phyloP scores from a whole-genome alignment of 768 basidiomycete genomes.

The Psilocybe sp. region DNA sequence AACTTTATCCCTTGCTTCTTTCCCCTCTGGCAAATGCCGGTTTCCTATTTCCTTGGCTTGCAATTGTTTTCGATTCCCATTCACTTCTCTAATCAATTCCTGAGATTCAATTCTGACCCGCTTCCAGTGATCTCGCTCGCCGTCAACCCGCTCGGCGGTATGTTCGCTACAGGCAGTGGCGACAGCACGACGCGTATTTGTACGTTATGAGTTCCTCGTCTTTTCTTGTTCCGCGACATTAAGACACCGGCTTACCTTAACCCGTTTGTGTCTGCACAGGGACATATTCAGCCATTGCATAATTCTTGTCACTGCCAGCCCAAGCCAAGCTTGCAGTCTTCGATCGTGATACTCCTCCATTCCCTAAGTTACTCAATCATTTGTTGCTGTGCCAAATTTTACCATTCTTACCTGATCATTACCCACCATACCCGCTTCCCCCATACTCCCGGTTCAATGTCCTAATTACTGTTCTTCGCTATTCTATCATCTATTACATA shows the following conservation, averaged over 20 bases:
- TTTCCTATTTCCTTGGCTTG: too few species aligned
- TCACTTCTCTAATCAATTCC: neutral
- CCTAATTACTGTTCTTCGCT: neutral
- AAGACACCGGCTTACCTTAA: neutral
- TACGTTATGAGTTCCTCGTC: conserved; percentile 24
- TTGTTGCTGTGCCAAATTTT: neutral
- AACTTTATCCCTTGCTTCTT: too few species aligned
- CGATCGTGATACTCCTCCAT: neutral
- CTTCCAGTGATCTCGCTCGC: conserved; percentile 45
- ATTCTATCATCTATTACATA: neutral
- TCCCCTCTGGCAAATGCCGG: too few species aligned
- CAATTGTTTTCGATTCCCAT: neutral
- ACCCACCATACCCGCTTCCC: neutral
- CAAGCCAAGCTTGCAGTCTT: neutral
- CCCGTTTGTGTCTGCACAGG: conserved; percentile 3
- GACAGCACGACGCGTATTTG: conserved; percentile 51
- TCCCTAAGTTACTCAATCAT: neutral
- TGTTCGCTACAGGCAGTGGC: conserved; percentile 50
- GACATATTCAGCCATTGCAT: conserved; percentile 9
- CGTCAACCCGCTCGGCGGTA: conserved; percentile 37
- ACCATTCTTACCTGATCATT: conserved; percentile 1
- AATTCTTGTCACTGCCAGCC: neutral
- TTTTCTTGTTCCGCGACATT: neutral
- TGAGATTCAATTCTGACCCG: neutral
- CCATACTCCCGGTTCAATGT: neutral